These are phyloP conservation scores for Ogataea haglerorum DNA, from an alignment of 805 yeast species.

Conservation along the genomic window DNA sequence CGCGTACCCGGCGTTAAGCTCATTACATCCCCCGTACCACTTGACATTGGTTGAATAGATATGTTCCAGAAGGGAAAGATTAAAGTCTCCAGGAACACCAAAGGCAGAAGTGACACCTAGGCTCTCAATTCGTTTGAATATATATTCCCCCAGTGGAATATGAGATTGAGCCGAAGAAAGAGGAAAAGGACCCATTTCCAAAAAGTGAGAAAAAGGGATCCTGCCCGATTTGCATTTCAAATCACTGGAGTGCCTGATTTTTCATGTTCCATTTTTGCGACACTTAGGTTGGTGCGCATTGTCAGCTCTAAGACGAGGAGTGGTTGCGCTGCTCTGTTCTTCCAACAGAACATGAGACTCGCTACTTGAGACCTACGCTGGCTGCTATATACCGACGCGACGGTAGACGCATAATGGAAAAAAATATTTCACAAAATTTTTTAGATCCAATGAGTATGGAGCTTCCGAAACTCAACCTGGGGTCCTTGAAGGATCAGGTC, in stretches of 20 bases:
- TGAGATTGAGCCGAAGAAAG: conserved; percentile 6
- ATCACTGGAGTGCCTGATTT: neutral
- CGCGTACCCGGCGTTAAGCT: conserved; percentile 83
- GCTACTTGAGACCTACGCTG: no score
- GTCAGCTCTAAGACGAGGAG: no score
- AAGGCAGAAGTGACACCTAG: conserved; percentile 59
- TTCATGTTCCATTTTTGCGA: neutral
- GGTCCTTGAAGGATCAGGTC: conserved; percentile 65
- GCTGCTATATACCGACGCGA: conserved; percentile 5
- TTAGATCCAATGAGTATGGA: conserved; percentile 36
- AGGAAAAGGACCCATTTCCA: conserved; percentile 1
- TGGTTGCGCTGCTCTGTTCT: no score
- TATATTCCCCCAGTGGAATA: conserved; percentile 60
- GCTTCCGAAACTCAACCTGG: conserved; percentile 41
- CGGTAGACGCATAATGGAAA: conserved; percentile 7
- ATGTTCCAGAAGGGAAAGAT: conserved; percentile 64
- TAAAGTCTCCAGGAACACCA: conserved; percentile 82
- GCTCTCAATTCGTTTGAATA: conserved; percentile 55
- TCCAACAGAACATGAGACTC: no score
- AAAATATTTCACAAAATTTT: conserved; percentile 6
- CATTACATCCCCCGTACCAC: conserved; percentile 87
- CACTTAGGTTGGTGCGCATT: no score
- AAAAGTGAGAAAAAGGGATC: neutral
- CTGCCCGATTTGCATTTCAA: neutral
- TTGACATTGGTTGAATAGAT: conserved; percentile 51